These are phyloP conservation scores for Chamaecyparis obtusa DNA, from an alignment of 75 land plant genomes.

Conservation along the genomic window DNA sequence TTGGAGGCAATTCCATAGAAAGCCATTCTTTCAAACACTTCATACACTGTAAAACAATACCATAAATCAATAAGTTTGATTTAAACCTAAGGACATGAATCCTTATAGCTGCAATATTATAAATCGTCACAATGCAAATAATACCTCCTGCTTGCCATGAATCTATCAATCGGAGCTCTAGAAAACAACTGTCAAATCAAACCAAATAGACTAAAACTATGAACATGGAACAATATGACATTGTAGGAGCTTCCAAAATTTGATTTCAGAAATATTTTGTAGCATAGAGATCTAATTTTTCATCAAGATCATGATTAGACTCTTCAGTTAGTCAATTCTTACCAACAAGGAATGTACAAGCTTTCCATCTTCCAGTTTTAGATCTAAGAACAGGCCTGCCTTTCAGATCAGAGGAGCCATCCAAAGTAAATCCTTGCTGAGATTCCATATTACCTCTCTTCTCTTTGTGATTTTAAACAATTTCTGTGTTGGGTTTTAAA, in stretches of 20 bases:
- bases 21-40: slow-evolving; percentile 73
- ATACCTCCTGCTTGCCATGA: too few species aligned
- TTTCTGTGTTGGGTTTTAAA: too few species aligned
- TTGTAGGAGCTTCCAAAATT: not conserved
- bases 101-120: too few species aligned
- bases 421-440: not conserved
- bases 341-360: slow-evolving; percentile 43
- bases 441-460: not conserved
- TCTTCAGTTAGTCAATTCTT: not conserved
- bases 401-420: slow-evolving; percentile 26
- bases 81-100: not conserved
- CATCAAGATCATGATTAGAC: not conserved
- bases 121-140: too few species aligned
- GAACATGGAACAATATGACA: not conserved
- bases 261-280: not conserved
- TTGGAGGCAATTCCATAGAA: slow-evolving; percentile 46
- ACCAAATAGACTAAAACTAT: not conserved
- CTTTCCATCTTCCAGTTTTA: slow-evolving; percentile 48
- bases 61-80: not conserved
- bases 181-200: not conserved
- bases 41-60: slow-evolving; percentile 40
- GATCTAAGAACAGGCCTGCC: slow-evolving; percentile 49
- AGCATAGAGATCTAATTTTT: not conserved
- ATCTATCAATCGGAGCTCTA: not conserved
- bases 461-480: not conserved